These are phyloP conservation scores for Rhodotorula sp. DNA, from an alignment of 1,284 basidiomycete genomes.

Conservation along the genomic window DNA sequence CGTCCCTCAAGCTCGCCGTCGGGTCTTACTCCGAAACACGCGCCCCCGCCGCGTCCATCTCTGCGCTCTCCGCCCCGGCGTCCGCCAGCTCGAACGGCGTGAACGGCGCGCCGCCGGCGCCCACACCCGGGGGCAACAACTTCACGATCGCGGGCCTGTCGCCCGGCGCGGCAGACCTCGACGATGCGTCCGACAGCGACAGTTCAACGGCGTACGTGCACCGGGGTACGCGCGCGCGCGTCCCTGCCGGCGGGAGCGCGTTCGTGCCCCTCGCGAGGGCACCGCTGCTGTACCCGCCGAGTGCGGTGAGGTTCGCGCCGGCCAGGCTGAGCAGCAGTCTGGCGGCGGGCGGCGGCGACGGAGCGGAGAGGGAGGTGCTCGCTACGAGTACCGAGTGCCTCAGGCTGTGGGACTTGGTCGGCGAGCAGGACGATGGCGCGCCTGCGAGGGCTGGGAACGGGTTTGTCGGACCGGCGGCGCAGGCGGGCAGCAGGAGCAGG, in stretches of 20 bases:
- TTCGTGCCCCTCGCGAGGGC: slow-evolving; percentile 77
- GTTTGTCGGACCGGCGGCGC: slow-evolving; percentile 47
- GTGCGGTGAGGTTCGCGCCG: slow-evolving; percentile 80
- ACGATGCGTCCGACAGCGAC: slow-evolving; percentile 70
- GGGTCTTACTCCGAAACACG: slow-evolving; percentile 68
- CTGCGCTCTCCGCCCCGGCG: neutral
- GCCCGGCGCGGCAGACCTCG: slow-evolving; percentile 69
- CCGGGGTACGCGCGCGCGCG: slow-evolving; percentile 20
- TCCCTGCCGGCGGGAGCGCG: slow-evolving; percentile 33
- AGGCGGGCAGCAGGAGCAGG: slow-evolving; percentile 60
- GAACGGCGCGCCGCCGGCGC: neutral
- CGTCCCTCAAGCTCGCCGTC: slow-evolving; percentile 60
- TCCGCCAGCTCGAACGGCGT: neutral
- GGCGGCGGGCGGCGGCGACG: slow-evolving; percentile 61
- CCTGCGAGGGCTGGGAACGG: slow-evolving; percentile 52
- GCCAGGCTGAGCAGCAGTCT: slow-evolving; percentile 59
- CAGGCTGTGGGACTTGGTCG: slow-evolving; percentile 77
- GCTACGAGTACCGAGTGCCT: slow-evolving; percentile 89
- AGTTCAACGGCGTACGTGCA: slow-evolving; percentile 9
- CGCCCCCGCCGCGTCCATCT: neutral
- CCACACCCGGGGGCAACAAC: slow-evolving; percentile 66
- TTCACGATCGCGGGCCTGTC: slow-evolving; percentile 74
- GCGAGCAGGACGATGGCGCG: slow-evolving; percentile 56
- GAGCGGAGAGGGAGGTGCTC: slow-evolving; percentile 65
- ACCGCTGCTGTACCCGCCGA: slow-evolving; percentile 79